These are phyloP conservation scores for Pyrenochaeta sp. DNA, from an alignment of 2,329 filamentous ascomycete genomes.

Conservation along the genomic window DNA sequence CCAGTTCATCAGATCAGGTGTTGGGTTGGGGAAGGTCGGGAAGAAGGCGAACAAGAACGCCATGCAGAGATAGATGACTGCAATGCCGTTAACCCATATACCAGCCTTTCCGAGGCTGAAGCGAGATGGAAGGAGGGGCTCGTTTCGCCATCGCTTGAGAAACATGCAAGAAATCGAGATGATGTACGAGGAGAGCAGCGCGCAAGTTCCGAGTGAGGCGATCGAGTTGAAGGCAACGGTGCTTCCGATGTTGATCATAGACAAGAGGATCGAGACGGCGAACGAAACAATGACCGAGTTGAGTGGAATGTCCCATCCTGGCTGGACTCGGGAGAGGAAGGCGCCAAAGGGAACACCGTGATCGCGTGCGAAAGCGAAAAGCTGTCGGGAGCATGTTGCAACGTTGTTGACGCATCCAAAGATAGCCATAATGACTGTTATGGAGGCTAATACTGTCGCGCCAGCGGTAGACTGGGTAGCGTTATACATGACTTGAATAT, in stretches of 20 bases:
- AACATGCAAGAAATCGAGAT: slow-evolving; percentile 58
- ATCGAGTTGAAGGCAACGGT: slow-evolving; percentile 40
- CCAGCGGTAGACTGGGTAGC: slow-evolving; percentile 29
- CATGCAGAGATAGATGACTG: slow-evolving; percentile 50
- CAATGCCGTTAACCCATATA: slow-evolving; percentile 52
- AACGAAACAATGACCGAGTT: slow-evolving; percentile 56
- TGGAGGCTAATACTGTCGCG: slow-evolving; percentile 27
- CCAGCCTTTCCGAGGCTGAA: slow-evolving; percentile 57
- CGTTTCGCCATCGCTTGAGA: slow-evolving; percentile 51
- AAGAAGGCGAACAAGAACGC: slow-evolving; percentile 57
- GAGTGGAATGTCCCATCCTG: slow-evolving; percentile 45
- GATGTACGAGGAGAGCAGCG: slow-evolving; percentile 33
- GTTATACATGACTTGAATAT: slow-evolving; percentile 36
- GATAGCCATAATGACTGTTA: slow-evolving; percentile 37
- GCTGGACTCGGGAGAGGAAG: slow-evolving; percentile 20
- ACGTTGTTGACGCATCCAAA: slow-evolving; percentile 34
- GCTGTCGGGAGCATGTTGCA: slow-evolving; percentile 40
- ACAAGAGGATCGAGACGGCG: slow-evolving; percentile 49
- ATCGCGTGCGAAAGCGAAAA: slow-evolving; percentile 46
- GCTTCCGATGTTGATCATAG: slow-evolving; percentile 60
- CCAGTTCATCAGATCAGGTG: slow-evolving; percentile 56
- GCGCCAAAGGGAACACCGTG: slow-evolving; percentile 21
- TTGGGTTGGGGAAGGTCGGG: slow-evolving; percentile 41
- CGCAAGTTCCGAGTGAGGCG: slow-evolving; percentile 29
- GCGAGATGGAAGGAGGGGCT: slow-evolving; percentile 53